Percentiles rank a stretch among this genome's conserved stretches.
Conservation (phyloP, 495 filamentous ascomycete species). For the Trichoderma orchidacearum region DNA sequence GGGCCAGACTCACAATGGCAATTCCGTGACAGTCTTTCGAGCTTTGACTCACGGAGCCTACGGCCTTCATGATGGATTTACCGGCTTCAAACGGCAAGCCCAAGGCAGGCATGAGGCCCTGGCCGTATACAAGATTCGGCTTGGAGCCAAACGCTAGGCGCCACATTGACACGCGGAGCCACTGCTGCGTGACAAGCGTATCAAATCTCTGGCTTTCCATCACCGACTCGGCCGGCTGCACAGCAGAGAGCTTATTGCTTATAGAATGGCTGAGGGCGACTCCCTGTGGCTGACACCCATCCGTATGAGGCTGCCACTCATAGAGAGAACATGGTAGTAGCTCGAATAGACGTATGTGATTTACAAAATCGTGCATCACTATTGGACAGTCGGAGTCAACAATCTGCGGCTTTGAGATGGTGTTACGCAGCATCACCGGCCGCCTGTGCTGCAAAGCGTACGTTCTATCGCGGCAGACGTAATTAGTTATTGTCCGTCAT, state of each 20-base stretch:
- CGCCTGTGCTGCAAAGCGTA: slow-evolving; percentile 9
- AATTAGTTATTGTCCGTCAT: no score
- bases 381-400: not conserved
- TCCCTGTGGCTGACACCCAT: not conserved
- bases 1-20: not conserved
- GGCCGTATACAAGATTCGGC: not conserved
- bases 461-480: not conserved
- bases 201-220: slow-evolving; percentile 1
- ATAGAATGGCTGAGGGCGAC: not conserved
- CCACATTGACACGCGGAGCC: not conserved
- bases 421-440: slow-evolving; percentile 7
- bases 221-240: not conserved
- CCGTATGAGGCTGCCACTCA: not conserved
- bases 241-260: not conserved
- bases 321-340: not conserved
- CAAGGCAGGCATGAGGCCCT: not conserved
- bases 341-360: not conserved
- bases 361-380: not conserved
- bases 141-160: not conserved
- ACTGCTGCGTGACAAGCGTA: not conserved
- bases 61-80: not conserved
- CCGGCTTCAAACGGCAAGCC: not conserved
- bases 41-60: not conserved
- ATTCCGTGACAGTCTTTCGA: not conserved
- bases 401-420: slow-evolving; percentile 6